Base-by-base conservation (phyloP, 2,329 filamentous ascomycete species). In the Aureobasidium sp. region DNA sequence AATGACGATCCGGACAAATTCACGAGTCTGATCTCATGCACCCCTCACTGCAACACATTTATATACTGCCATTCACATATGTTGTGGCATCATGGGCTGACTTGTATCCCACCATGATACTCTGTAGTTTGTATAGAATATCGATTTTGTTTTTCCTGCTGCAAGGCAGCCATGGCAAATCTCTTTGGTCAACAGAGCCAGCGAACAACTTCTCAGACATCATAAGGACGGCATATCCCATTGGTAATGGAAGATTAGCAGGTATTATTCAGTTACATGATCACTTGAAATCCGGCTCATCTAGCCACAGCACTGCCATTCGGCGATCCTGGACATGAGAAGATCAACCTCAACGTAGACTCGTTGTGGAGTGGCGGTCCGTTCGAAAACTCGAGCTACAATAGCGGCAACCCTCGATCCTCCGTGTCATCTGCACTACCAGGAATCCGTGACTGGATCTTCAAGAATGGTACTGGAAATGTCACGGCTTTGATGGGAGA, bases 331-430 rank as follows among this genome's bases (percentile, higher is more conserved):
- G 76, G 76, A 2, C 65, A 69, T 1, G 79, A 81, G 53, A 75
- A 73, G 27, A 59, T 81, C 5, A 74, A 71, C 24, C 61, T 82
- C 41, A 82, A 82, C 55, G 65, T 80, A 20, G 80, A 83, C 62
- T 78, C 73, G 1, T 65, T 82, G 1, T 82, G 79, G 80, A 77
- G 76, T 2, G 79, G 78, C 2, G 80, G 80, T 0, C 79, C 79
- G 0, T 82, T 82, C 62, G 73, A 79, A 61, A 70, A 68, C 43
- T 68, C 69, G 20, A 73, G 71, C 61, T 82, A 82, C 65, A 74
- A 70, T 0, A 79, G 80, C 17, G 80, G 79, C 0, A 82, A 82
- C 47, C 79, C 79, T 17, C 27, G 29, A 15, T 24, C 52, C 20
- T 50, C 61, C 2, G 62, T 52, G 12, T 55, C 60, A 3, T 64